Conservation (phyloP, 2,329 filamentous ascomycete genomes). For the Chlorencoelia australis region DNA sequence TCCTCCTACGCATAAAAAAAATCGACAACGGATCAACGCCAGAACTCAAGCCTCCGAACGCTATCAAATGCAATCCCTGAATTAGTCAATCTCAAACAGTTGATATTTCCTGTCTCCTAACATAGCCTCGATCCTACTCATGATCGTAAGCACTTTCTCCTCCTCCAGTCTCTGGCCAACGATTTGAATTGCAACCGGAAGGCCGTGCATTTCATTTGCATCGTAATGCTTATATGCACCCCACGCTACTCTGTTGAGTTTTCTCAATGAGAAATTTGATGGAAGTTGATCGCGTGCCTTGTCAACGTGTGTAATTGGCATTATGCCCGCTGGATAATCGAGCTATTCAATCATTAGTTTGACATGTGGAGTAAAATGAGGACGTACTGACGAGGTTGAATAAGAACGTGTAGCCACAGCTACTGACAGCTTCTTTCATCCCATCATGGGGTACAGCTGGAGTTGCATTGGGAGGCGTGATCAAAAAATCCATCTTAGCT, state of each 20-base stretch:
- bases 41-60: too few relatives aligned
- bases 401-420: conserved; percentile 86
- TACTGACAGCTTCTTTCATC: conserved; percentile 77
- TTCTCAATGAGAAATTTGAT: conserved; percentile 45
- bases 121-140: conserved; percentile 54
- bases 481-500: conserved; percentile 63
- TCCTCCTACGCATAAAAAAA: too few relatives aligned
- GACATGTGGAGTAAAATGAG: neutral
- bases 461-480: conserved; percentile 81
- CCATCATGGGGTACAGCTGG: conserved; percentile 79
- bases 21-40: too few relatives aligned
- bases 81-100: conserved; percentile 33
- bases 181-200: conserved; percentile 64
- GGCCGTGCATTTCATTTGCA: conserved; percentile 69
- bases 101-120: conserved; percentile 48
- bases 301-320: conserved; percentile 82
- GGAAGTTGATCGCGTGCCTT: conserved; percentile 56
- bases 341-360: conserved; percentile 38
- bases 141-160: conserved; percentile 28
- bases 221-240: conserved; percentile 86
- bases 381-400: conserved; percentile 64
- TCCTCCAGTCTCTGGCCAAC: conserved; percentile 26
- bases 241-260: conserved; percentile 67
- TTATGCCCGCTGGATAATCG: conserved; percentile 73
- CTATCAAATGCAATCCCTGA: too few relatives aligned